Evolutionary conservation across 2,329 filamentous ascomycete species (phyloP).

Genomic region (Sarocladium kiliense): DNA sequence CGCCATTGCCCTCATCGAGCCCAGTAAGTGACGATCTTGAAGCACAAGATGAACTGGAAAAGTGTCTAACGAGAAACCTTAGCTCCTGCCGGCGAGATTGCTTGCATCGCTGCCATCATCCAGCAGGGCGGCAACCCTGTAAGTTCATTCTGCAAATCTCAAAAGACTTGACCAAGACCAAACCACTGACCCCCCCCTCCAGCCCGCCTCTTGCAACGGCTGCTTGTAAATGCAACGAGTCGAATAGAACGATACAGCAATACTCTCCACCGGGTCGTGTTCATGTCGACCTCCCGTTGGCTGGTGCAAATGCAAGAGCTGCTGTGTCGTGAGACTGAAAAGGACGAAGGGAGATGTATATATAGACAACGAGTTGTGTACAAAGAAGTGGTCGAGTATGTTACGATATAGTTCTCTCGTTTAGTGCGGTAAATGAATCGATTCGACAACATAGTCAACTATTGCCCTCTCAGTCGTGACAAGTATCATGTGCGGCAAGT

Average conservation of each 20-base stretch:
- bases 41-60: background rate
- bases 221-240: background rate
- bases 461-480: no score
- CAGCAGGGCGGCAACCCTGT: slow-evolving; percentile 4
- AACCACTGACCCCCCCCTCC: background rate
- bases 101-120: slow-evolving; percentile 7
- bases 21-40: background rate
- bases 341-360: no score
- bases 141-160: background rate
- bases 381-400: background rate
- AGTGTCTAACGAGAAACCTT: background rate
- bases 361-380: background rate
- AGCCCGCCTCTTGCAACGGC: slow-evolving; percentile 7
- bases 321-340: no score
- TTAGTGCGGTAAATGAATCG: background rate
- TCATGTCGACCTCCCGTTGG: background rate
- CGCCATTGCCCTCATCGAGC: slow-evolving; percentile 1
- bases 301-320: background rate
- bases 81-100: slow-evolving; percentile 5
- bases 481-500: no score
- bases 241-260: background rate
- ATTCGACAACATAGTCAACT: background rate
- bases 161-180: background rate
- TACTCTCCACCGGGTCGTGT: background rate
- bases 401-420: background rate